Conservation (phyloP, 2,329 filamentous ascomycete genomes). For the Biscogniauxia mediterranea region DNA sequence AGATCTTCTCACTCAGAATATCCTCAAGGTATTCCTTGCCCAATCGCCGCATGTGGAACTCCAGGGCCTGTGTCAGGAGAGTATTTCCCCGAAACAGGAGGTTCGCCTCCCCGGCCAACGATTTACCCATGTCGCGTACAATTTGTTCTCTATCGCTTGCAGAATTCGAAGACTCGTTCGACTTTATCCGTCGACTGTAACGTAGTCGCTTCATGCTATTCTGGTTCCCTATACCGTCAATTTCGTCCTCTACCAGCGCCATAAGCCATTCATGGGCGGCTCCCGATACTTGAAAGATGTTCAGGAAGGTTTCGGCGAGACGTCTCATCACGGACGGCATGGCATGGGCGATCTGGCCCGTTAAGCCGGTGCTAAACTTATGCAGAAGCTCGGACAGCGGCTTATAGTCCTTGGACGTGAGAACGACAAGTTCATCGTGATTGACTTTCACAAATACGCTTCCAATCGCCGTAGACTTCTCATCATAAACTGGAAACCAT, state of each 20-base stretch:
- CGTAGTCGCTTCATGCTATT: slow-evolving; percentile 70
- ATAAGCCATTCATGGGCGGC: slow-evolving; percentile 86
- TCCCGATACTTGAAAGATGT: slow-evolving; percentile 93
- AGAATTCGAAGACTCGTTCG: slow-evolving; percentile 65
- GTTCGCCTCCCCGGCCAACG: slow-evolving; percentile 83
- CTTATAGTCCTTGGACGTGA: slow-evolving; percentile 83
- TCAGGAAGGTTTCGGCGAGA: slow-evolving; percentile 82
- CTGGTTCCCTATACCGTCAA: slow-evolving; percentile 87
- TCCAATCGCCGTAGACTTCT: slow-evolving; percentile 72
- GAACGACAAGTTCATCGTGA: slow-evolving; percentile 84
- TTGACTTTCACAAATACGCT: slow-evolving; percentile 81
- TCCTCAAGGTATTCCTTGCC: slow-evolving; percentile 92
- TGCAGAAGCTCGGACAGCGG: slow-evolving; percentile 80
- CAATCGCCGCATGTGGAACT: slow-evolving; percentile 91
- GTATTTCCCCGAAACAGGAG: slow-evolving; percentile 94
- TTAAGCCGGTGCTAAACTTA: slow-evolving; percentile 78
- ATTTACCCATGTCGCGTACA: slow-evolving; percentile 75
- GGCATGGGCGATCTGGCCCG: slow-evolving; percentile 76
- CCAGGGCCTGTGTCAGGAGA: slow-evolving; percentile 85
- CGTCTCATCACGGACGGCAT: slow-evolving; percentile 74
- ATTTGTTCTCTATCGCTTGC: slow-evolving; percentile 66
- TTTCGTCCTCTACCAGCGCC: slow-evolving; percentile 92
- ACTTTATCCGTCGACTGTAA: slow-evolving; percentile 69
- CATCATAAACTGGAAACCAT: slow-evolving; percentile 82
- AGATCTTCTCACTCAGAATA: slow-evolving; percentile 78